Base-by-base conservation (phyloP, 768 basidiomycete genomes). In the Cytidiella melzeri region DNA sequence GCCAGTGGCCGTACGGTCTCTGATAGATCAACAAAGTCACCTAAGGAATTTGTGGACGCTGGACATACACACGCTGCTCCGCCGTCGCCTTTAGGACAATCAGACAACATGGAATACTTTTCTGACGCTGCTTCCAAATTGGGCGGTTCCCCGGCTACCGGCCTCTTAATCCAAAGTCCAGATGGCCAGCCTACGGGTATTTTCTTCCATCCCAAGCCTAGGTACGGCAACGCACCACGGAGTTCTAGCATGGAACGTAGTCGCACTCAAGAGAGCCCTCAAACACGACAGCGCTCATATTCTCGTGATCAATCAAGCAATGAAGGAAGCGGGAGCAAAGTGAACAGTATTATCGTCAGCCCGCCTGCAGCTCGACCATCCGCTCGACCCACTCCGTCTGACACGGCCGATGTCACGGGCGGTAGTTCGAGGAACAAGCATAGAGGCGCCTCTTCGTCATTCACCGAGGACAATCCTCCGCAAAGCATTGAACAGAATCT, bases 141-240 rank as follows among this genome's bases (percentile, higher is more conserved):
- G 5, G 88, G 88, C 3, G 71, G 78, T 3, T 84, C 88, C 0
- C 83, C 87, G 3, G 84, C 87, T 4, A 88, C 90, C 10, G 94
- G 94, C 0, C 75, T 95, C 5, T 77, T 97, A 44, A 87, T 98
- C 30, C 89, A 94, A 57, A 90, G 85, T 60, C 91, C 92, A 1
- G 92, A 95, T 64, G 95, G 95, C 0, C 83, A 92, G 57, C 89
- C 92, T 2, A 78, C 90, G n/a, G 95, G 93, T 10, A 94, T 99
- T 50, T 90, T 93, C 70, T 99, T 98, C 67, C 87, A 93, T 54
- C 95, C 94, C 1, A 74, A 77, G 25, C 69, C 65, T 54, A 34
- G 51, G 26, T 34, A 43, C 55, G 79, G 68, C 63, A 25, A 13
- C 27, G 13, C 27, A 12, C 25, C 38, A 11, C 45, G 51, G 12